A percentile compares a stretch with the other conserved stretches of the same genome.
Conservation (phyloP, 495 filamentous ascomycete species). For the Xylaria bambusicola region DNA sequence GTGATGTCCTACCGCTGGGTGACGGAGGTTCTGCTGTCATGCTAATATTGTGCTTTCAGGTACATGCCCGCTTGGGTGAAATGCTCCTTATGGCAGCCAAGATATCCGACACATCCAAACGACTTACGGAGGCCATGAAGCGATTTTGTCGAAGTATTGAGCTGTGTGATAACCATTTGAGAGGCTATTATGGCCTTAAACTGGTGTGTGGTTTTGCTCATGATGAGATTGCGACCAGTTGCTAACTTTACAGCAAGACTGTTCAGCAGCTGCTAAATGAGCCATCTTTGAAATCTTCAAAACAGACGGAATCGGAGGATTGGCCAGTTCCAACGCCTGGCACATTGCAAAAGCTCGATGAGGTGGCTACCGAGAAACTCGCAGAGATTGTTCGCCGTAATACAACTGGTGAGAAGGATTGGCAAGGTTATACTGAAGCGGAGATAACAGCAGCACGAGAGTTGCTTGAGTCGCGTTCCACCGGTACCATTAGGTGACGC, state of each 20-base stretch:
- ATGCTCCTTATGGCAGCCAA: constrained; percentile 69
- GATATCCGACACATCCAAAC: constrained; percentile 48
- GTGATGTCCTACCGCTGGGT: constrained; percentile 30
- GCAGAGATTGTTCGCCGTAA: constrained; percentile 70
- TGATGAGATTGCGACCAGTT: neutral
- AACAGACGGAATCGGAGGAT: constrained; percentile 40
- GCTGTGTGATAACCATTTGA: constrained; percentile 87
- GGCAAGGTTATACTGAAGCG: constrained; percentile 69
- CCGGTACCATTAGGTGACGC: constrained; percentile 35
- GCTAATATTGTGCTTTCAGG: constrained; percentile 48
- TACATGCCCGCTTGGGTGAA: constrained; percentile 88
- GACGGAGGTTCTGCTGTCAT: neutral
- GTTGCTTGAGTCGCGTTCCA: constrained; percentile 56
- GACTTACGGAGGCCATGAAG: constrained; percentile 70
- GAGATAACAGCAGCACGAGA: constrained; percentile 79
- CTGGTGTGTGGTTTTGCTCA: constrained; percentile 55
- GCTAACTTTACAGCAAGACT: constrained; percentile 34
- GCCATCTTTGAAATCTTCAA: constrained; percentile 31
- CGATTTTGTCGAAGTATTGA: constrained; percentile 89
- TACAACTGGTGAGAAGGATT: constrained; percentile 60
- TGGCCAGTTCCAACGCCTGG: constrained; percentile 47
- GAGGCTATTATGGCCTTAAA: constrained; percentile 89
- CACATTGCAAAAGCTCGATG: constrained; percentile 68
- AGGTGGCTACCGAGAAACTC: constrained; percentile 71
- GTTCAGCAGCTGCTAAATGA: constrained; percentile 41